A percentile compares a stretch with the other conserved stretches of the same genome.
Conservation (phyloP, 805 yeast genomes). For the Torulaspora indica region DNA sequence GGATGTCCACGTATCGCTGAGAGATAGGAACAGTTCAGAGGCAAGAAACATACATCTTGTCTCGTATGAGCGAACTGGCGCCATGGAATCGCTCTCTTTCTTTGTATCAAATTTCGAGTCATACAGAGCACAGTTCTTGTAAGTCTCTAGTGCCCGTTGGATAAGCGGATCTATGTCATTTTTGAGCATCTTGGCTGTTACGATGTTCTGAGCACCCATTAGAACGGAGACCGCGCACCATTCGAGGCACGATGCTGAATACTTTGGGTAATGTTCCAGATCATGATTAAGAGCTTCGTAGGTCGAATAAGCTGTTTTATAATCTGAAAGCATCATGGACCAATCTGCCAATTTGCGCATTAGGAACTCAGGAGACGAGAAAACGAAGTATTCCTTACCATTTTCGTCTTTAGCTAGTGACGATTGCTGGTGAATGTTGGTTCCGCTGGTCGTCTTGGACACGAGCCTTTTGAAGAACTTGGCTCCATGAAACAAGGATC, state of each 20-base stretch:
- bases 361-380: constrained; percentile 62
- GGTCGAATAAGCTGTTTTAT: constrained; percentile 72
- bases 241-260: constrained; percentile 74
- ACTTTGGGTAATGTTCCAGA: constrained; percentile 48
- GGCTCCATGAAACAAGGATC: constrained; percentile 67
- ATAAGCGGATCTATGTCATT: constrained; percentile 44
- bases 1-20: constrained; percentile 42
- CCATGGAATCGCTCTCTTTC: constrained; percentile 46
- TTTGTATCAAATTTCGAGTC: constrained; percentile 24
- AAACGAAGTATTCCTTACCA: constrained; percentile 54
- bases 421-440: constrained; percentile 21
- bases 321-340: constrained; percentile 87
- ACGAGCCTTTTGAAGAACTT: constrained; percentile 47
- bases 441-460: constrained; percentile 20
- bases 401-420: constrained; percentile 42
- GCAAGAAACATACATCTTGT: constrained; percentile 61
- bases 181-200: constrained; percentile 40
- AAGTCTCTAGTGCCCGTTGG: constrained; percentile 25
- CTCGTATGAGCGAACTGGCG: constrained; percentile 49
- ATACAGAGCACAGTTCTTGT: constrained; percentile 43
- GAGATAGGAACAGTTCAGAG: constrained; percentile 58
- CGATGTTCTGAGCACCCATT: constrained; percentile 47
- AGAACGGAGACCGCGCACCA: constrained; percentile 73
- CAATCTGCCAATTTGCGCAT: constrained; percentile 86
- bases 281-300: constrained; percentile 81